Evolutionary conservation across 805 yeast species (phyloP).

Genomic region (Yamadazyma ubonensis): DNA sequence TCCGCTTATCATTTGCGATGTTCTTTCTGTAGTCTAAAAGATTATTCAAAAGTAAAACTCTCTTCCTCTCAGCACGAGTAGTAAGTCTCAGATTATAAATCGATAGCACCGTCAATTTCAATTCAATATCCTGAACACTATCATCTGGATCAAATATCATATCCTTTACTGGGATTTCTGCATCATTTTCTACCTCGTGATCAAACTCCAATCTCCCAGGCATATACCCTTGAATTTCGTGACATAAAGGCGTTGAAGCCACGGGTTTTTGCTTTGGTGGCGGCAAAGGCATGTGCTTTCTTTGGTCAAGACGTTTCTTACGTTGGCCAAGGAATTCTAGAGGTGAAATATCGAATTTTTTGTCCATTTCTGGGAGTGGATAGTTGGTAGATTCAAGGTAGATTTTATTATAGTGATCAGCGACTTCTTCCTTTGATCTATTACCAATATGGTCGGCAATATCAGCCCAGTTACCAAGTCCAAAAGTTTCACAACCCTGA

Average conservation of each 20-base stretch:
- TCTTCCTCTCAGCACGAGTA: constrained; percentile 88
- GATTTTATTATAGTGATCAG: constrained; percentile 69
- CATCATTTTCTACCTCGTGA: constrained; percentile 94
- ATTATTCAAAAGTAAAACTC: constrained; percentile 71
- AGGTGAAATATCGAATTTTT: constrained; percentile 65
- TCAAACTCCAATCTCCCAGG: constrained; percentile 98
- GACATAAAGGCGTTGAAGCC: constrained; percentile 93
- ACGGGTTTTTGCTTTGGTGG: constrained; percentile 83
- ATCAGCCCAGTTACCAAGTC: constrained; percentile 97
- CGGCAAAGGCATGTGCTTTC: constrained; percentile 72
- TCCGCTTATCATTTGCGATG: constrained; percentile 77
- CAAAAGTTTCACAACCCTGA: constrained; percentile 88
- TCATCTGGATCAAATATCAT: constrained; percentile 96
- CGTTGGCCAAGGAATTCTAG: constrained; percentile 67
- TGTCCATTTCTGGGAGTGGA: constrained; percentile 86
- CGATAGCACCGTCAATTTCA: constrained; percentile 82
- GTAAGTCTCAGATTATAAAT: constrained; percentile 89
- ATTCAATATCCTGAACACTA: constrained; percentile 79
- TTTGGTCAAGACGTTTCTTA: constrained; percentile 66
- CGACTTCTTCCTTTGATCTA: constrained; percentile 88
- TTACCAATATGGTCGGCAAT: constrained; percentile 96
- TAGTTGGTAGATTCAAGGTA: constrained; percentile 70
- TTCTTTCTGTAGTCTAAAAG: constrained; percentile 82
- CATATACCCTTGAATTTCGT: constrained; percentile 97
- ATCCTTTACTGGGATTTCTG: constrained; percentile 90